Evolutionary conservation across 139 green algal species (phyloP), one percentile per base, ranked within the genome.

Genomic region (Auxenochlorella pyrenoidosa): DNA sequence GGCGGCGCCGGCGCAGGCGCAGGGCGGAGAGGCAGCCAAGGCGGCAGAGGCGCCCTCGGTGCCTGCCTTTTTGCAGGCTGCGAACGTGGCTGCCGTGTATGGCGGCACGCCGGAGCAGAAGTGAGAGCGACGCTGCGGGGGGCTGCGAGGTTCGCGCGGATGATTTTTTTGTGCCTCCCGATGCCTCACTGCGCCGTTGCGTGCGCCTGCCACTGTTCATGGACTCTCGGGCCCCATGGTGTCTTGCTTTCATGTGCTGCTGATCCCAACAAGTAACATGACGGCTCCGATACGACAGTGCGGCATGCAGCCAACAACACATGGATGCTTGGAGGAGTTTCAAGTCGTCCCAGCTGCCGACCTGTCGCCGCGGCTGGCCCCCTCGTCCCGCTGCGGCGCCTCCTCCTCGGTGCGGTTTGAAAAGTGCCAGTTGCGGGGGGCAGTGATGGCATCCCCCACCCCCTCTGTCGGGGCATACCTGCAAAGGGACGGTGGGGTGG

Each of bases 51-150:
- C 59, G 32, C 41, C 82, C 1, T 59, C 84, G 16, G 58, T 93
- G 83, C 90, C 90, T 47, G 85, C 90, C 13, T 93, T 93, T 59
- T 77, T 93, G 75, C 85, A 92, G 71, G 51, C 86, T 40, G 44
- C 76, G 43, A 85, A 34, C 34, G 78, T 92, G 21, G 34, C 86
- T 38, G 89, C 82, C 19, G 76, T 88, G 44, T 92, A 92, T 24
- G 80, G 80, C 10, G 34, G 70, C 70, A 76, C 34, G 16, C 34
- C 70, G 26, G 70, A 47, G 70, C 13, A 76, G 70, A 76, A 76
- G 70, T 76, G 70, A 76, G 54, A 24, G 6, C 47, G 54, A 26
- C 15, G 54, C 54, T 24, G 54, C 54, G 16, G 54, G 54, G n/a
- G n/a, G n/a, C n/a, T n/a, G n/a, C n/a, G n/a, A n/a, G n/a, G n/a